Base-by-base conservation (phyloP, 805 yeast genomes). In the Metschnikowia shivogae region DNA sequence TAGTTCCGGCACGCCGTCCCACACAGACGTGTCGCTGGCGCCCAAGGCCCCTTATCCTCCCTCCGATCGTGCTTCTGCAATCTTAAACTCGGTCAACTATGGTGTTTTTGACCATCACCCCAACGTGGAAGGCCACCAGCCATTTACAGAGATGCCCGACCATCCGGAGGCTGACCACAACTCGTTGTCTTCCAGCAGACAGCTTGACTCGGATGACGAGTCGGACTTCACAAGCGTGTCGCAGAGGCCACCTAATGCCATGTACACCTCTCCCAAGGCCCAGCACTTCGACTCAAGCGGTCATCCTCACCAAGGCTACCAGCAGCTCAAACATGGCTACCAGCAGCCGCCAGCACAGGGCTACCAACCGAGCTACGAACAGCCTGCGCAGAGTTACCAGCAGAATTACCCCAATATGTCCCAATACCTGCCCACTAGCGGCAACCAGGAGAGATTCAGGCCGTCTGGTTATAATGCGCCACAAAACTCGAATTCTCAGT, bases 171-270 rank as follows among this genome's bases (percentile, higher is more conserved):
- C 39, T 6, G 57, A 52, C 35, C 31, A 39, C 11, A 43, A 22
- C 34, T 50, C 54, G 3, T 36, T 36, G 36, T 32, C 31, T 13
- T 49, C 38, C 22, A 48, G 39, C 11, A 34, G 45, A 14, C 50
- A 47, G 24, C 28, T 53, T 14, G 68, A 62, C 39, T 70, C 74
- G 0, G 76, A 70, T 49, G 59, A 59, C 28, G 80, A 72, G 38
- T 84, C 92, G 1, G 84, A 82, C 56, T 83, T 86, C 62, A 85
- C 93, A 1, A 81, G 89, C 42, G 86, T 86, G 1, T 83, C 90
- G 6, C 92, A 85, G 63, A 71, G 92, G 59, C 89, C 82, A 24
- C 73, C 80, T 12, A 85, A 85, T 56, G 86, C 85, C 34, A 44
- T 31, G 38, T 53, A 53, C 46, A 20, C 48, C 30, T 24, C 48